Evolutionary conservation across 257 asterid genomes (phyloP).

Genomic region (Paraleonurus japonicus): DNA sequence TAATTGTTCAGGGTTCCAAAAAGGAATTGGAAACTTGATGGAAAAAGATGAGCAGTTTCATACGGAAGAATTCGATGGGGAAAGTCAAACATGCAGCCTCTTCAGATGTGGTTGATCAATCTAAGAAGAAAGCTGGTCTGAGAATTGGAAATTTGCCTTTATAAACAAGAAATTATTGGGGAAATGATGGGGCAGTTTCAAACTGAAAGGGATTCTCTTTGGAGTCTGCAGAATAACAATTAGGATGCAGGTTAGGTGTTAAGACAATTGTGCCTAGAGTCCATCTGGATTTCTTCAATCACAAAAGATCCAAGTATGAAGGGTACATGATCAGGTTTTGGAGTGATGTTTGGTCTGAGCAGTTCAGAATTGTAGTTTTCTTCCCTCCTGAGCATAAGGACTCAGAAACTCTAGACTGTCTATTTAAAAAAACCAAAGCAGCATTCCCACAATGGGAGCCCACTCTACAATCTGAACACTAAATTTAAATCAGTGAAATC

Average conservation of each 20-base stretch:
- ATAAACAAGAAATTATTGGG: background rate
- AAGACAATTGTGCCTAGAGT: background rate
- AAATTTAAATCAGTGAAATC: background rate
- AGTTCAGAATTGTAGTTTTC: background rate
- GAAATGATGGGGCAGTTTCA: background rate
- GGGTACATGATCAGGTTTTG: background rate
- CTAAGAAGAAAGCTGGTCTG: background rate
- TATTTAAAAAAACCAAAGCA: too few relatives aligned
- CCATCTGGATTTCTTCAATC: background rate
- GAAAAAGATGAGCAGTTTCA: background rate
- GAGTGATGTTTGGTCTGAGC: background rate
- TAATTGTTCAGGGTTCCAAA: too few relatives aligned
- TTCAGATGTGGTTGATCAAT: background rate
- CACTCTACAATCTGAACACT: background rate
- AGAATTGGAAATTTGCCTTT: background rate
- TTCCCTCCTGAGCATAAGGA: background rate
- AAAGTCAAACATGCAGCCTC: background rate
- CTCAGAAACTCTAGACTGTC: background rate
- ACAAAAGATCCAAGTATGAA: background rate
- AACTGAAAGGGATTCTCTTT: background rate
- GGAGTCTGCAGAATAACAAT: background rate
- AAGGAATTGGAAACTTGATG: background rate
- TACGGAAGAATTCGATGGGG: background rate
- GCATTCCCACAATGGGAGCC: background rate
- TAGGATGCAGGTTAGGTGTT: background rate